Percentiles rank a stretch among this genome's conserved stretches.
Conservation (phyloP, 2,329 filamentous ascomycete genomes). For the Colletotrichum liaoningense region DNA sequence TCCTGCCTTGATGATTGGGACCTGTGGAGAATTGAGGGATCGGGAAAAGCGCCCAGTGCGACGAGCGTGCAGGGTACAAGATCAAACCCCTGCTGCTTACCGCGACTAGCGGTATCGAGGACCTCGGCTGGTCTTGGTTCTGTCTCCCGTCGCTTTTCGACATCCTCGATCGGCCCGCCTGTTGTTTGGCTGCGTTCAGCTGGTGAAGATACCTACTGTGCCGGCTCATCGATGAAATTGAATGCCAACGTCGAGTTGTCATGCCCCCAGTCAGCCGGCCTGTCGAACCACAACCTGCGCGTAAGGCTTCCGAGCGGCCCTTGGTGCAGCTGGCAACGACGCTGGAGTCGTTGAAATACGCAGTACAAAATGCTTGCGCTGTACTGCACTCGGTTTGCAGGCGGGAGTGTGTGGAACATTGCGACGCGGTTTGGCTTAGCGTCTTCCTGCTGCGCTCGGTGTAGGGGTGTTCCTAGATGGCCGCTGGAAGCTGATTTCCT, state of each 20-base stretch:
- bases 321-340: constrained; percentile 24
- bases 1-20: constrained; percentile 14
- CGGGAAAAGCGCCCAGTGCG: constrained; percentile 42
- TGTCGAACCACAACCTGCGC: constrained; percentile 15
- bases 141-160: constrained; percentile 13
- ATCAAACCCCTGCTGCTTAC: constrained; percentile 19
- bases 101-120: constrained; percentile 25
- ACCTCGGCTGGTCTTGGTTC: constrained; percentile 30
- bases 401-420: constrained; percentile 15
- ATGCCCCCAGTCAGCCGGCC: background rate
- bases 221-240: background rate
- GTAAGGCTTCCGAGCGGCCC: constrained; percentile 28
- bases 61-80: constrained; percentile 20
- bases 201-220: background rate
- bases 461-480: constrained; percentile 31
- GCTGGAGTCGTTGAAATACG: constrained; percentile 5
- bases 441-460: constrained; percentile 14
- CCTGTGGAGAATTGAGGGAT: constrained; percentile 35
- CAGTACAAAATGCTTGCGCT: constrained; percentile 9
- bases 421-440: constrained; percentile 11
- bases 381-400: constrained; percentile 12
- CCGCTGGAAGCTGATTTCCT: constrained; percentile 32
- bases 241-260: background rate
- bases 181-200: constrained; percentile 24
- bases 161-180: constrained; percentile 8